These are phyloP conservation scores for Hypsizygus marmoreus DNA, from an alignment of 768 basidiomycete species.

Conservation along the genomic window DNA sequence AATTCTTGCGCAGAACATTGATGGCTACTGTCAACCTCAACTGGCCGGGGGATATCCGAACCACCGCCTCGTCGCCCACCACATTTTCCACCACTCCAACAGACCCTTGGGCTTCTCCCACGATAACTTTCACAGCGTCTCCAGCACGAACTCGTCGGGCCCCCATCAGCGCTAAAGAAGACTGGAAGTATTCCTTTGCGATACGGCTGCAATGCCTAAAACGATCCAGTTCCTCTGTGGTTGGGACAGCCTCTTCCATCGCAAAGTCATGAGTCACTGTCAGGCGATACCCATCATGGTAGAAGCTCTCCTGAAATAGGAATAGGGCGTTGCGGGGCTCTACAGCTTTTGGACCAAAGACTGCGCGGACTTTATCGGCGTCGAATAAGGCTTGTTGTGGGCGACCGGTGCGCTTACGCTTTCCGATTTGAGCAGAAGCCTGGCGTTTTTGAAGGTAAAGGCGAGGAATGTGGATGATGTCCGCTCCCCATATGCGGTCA, in stretches of 20 bases:
- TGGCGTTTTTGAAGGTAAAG: neutral
- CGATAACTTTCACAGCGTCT: neutral
- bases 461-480: neutral
- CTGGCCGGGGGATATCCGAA: too few species aligned
- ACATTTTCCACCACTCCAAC: neutral
- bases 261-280: neutral
- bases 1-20: too few species aligned
- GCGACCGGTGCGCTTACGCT: too few species aligned
- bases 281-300: neutral
- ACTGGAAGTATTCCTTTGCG: neutral
- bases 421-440: too few species aligned
- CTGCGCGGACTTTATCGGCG: too few species aligned
- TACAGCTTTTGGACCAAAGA: too few species aligned
- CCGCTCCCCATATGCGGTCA: neutral
- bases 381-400: too few species aligned
- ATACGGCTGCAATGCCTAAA: neutral
- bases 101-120: neutral
- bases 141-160: neutral
- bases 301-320: too few species aligned
- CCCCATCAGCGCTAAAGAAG: too few species aligned
- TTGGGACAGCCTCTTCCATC: neutral
- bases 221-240: neutral
- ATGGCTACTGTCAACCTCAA: too few species aligned
- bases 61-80: too few species aligned
- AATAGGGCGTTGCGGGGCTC: too few species aligned